Evolutionary conservation across 2,329 filamentous ascomycete species (phyloP), one percentile per base, ranked within the genome.

Genomic region (Nannizzia gypsea): DNA sequence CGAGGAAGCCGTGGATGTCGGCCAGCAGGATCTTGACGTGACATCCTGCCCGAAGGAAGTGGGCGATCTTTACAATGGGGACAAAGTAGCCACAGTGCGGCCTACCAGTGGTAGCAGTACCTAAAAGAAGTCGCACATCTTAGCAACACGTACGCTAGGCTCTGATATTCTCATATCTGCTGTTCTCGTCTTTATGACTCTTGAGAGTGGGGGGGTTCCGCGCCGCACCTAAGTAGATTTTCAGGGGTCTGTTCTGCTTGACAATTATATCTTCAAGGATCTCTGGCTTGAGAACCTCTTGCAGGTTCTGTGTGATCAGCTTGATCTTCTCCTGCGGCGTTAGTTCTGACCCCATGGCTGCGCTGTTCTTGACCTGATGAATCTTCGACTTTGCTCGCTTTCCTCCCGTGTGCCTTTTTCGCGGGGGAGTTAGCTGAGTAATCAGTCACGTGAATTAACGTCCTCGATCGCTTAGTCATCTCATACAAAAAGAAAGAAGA

Each of bases 61-160:
- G 85, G 55, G 88, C 90, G 63, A 95, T 84, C 75, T 95, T 95
- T 70, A 93, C 82, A 68, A 87, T 85, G 8, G 89, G 86, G 8
- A 91, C 87, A 63, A 93, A 88, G 81, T 95, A 95, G 66, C 88
- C 90, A 70, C 84, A 88, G 73, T 95, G 90, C 60, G 89, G 89
- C 60, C 86, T 81, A 20, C 89, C 89, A 0, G 89, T 93, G 28
- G 89, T 89, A 22, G 88, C 89, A 52, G 88, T 92, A 28, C 87
- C 83, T 83, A 56, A 9, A 36, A 2, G 4, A 6, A n/a, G 26
- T 31, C 20, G 22, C 52, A 56, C 28, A 42, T 42, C n/a, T 34
- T 56, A 56, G 52, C 52, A 36, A n/a, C 2, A 8, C 11, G 28
- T 56, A n/a, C 28, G 13, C 13, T 36, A 28, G 11, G 11, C 5